Evolutionary conservation across 139 green algal genomes (phyloP), one percentile per base, ranked within the genome.

Genomic region (Parachlorella kessleri): DNA sequence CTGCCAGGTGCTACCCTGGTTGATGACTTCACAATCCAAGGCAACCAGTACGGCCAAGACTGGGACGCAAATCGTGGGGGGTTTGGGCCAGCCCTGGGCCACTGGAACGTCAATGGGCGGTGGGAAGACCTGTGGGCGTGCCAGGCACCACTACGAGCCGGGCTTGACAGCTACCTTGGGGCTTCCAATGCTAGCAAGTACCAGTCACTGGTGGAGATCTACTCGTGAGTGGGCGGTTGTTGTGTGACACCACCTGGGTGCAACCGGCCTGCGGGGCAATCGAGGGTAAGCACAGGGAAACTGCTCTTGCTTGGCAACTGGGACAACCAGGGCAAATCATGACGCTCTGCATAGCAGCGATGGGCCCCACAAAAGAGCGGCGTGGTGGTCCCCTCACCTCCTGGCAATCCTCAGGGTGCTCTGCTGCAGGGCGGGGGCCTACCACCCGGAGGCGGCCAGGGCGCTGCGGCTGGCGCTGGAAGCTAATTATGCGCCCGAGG

Each of bases 91-190:
- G 64, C 55, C 33, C 40, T 55, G 10, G 77, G 77, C 33, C n/a
- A 77, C 69, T 82, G 77, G 77, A 82, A 77, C 55, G 55, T 77
- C 48, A 24, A 24, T 8, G 77, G 70, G 10, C 32, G 35, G 38
- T 83, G 77, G 77, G 70, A 64, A 70, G 42, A 72, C n/a, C 63
- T 83, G 40, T 83, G 77, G 77, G 59, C 40, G 1, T 73, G 64
- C 70, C 39, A 78, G 36, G 9, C 77, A 21, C 36, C 40, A 39
- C 41, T 82, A 38, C 28, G 53, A 21, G 69, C 30, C 7, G 77
- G 63, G 35, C 6, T 82, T 1, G 67, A 82, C n/a, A 40, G 10
- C 3, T 82, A 82, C 39, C 69, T 82, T n/a, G 75, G 41, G 23
- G 35, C 67, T 18, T 65, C 37, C 72, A 77, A 77, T 24, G 18